Evolutionary conservation across 306 rosid species (phyloP).

Genomic region (Biancaea sappan): DNA sequence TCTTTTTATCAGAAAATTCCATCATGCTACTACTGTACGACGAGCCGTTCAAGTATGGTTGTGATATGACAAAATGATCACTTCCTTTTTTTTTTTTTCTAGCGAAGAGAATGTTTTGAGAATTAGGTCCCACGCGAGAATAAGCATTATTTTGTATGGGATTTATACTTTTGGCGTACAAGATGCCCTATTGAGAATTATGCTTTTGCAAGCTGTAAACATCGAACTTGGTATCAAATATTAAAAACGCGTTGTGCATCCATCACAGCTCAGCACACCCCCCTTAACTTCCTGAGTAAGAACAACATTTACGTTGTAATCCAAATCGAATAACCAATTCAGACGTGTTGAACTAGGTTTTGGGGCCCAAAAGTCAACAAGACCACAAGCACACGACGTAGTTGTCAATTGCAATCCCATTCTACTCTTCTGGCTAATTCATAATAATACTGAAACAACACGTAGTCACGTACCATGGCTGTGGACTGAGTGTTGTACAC

Average conservation of each 20-base stretch:
- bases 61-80: slow-evolving; percentile 23
- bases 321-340: neutral
- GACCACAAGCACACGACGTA: neutral
- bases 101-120: neutral
- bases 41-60: neutral
- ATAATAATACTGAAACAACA: too few relatives aligned
- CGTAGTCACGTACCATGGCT: too few relatives aligned
- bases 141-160: neutral
- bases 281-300: neutral
- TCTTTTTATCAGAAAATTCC: neutral
- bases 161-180: slow-evolving; percentile 2
- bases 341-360: neutral
- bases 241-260: slow-evolving; percentile 29
- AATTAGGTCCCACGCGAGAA: neutral
- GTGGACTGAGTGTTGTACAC: too few relatives aligned
- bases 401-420: neutral
- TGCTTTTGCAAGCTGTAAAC: slow-evolving; percentile 47
- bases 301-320: neutral
- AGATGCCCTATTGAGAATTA: slow-evolving; percentile 15
- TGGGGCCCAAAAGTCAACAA: slow-evolving; percentile 19
- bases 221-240: slow-evolving; percentile 20
- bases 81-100: neutral
- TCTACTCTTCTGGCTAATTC: neutral
- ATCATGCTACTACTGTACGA: neutral
- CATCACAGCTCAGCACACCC: slow-evolving; percentile 27